Evolutionary conservation across 106 monocot genomes (phyloP).

Genomic region (Platanthera guangdongensis): DNA sequence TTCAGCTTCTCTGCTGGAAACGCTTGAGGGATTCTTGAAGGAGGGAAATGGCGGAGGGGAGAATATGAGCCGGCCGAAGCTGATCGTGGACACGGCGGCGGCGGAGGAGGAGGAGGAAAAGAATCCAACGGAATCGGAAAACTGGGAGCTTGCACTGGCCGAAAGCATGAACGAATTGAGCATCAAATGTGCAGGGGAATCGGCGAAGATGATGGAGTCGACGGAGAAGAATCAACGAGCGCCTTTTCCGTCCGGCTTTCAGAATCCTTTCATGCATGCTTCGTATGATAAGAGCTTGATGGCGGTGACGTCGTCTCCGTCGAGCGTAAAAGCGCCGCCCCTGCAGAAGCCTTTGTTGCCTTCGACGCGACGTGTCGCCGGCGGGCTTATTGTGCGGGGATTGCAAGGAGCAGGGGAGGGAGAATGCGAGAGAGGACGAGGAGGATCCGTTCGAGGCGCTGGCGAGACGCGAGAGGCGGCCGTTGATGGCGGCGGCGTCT

Average conservation of each 20-base stretch:
- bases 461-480: not conserved
- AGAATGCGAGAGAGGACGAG: not conserved
- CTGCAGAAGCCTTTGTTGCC: not conserved
- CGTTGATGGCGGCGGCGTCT: not conserved
- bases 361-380: too few species aligned
- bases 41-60: not conserved
- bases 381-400: not conserved
- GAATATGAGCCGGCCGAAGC: conserved; percentile 1
- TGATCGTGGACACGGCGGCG: not conserved
- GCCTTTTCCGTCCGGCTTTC: not conserved
- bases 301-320: conserved; percentile 10
- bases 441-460: conserved; percentile 4
- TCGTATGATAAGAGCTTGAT: conserved; percentile 3
- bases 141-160: conserved; percentile 29
- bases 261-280: conserved; percentile 6
- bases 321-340: not conserved
- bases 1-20: conserved; percentile 26
- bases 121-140: conserved; percentile 1
- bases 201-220: not conserved
- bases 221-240: not conserved
- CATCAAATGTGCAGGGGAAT: not conserved
- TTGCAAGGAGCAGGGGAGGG: not conserved
- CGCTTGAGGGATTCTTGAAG: conserved; percentile 25
- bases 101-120: not conserved
- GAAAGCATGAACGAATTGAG: conserved; percentile 21